Percentiles rank a stretch among this genome's conserved stretches.
phyloP scores from a whole-genome alignment of 495 filamentous ascomycete genomes.

The Extremus antarcticus region DNA sequence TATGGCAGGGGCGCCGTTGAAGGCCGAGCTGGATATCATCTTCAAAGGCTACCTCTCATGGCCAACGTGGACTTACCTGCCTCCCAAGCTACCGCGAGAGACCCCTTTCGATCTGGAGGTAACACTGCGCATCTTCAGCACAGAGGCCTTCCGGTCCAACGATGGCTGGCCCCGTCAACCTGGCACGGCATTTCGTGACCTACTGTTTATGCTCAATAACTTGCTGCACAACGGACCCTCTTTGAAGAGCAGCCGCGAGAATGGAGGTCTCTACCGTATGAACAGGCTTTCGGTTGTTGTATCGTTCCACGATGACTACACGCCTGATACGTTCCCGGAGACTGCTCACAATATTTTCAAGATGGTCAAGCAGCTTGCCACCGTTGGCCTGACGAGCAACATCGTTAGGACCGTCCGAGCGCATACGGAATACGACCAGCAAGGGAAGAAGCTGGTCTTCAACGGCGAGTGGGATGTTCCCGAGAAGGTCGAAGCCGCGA shows the following conservation, averaged over 20 bases:
- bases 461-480: not conserved
- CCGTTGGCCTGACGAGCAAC: not conserved
- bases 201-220: not conserved
- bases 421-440: not conserved
- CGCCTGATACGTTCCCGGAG: not conserved
- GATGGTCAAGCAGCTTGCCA: not conserved
- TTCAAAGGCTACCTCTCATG: not conserved
- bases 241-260: not conserved
- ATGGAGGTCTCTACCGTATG: not conserved
- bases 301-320: not conserved
- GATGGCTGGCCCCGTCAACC: not conserved
- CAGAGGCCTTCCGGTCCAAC: not conserved
- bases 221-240: not conserved
- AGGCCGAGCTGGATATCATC: constrained; percentile 1
- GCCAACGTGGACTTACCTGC: not conserved
- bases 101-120: constrained; percentile 3
- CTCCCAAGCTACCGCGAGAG: not conserved
- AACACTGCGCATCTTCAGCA: not conserved
- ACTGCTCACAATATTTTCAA: not conserved
- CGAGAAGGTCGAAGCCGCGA: not conserved
- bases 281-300: not conserved
- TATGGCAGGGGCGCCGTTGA: not conserved
- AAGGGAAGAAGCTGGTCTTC: not conserved
- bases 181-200: not conserved
- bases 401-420: not conserved